These are phyloP conservation scores for Setaria viridis DNA, from an alignment of 202 grass and related monocot species.

Conservation along the genomic window DNA sequence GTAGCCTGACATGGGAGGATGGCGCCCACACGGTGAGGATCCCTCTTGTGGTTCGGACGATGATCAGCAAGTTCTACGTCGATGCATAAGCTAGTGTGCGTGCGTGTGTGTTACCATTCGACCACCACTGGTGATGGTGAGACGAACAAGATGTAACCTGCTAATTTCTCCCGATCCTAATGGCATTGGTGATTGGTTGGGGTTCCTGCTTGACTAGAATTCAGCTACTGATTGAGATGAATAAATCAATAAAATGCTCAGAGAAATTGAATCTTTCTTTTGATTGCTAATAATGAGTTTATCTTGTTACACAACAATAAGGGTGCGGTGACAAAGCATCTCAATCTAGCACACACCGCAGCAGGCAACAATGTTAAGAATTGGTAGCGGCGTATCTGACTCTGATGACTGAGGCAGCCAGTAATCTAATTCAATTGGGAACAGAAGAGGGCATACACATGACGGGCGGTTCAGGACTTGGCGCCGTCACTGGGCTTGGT, in stretches of 20 bases:
- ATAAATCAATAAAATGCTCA: conserved; percentile 15
- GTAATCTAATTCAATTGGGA: conserved; percentile 10
- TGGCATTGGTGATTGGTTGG: conserved; percentile 59
- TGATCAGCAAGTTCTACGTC: conserved; percentile 69
- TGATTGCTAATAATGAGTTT: neutral
- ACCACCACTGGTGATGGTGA: conserved; percentile 7
- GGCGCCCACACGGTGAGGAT: conserved; percentile 71
- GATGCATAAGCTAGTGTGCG: conserved; percentile 53
- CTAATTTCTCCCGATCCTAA: conserved; percentile 55
- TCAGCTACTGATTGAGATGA: neutral
- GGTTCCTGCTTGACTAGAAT: conserved; percentile 32
- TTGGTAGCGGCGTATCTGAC: neutral
- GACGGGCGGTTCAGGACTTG: conserved; percentile 40
- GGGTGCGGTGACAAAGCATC: conserved; percentile 10
- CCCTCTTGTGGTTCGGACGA: conserved; percentile 68
- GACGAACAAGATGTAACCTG: conserved; percentile 23
- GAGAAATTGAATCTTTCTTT: neutral
- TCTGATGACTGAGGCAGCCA: neutral
- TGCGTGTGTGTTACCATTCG: neutral
- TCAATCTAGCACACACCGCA: conserved; percentile 16
- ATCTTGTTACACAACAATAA: conserved; percentile 4
- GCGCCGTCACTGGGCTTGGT: conserved; percentile 35
- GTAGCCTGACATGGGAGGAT: conserved; percentile 91
- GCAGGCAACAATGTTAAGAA: conserved; percentile 7
- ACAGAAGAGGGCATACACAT: conserved; percentile 1